A percentile compares a stretch with the other conserved stretches of the same genome.
Evolutionary conservation across 495 filamentous ascomycete genomes (phyloP).

Genomic region (Penicillium soppii): DNA sequence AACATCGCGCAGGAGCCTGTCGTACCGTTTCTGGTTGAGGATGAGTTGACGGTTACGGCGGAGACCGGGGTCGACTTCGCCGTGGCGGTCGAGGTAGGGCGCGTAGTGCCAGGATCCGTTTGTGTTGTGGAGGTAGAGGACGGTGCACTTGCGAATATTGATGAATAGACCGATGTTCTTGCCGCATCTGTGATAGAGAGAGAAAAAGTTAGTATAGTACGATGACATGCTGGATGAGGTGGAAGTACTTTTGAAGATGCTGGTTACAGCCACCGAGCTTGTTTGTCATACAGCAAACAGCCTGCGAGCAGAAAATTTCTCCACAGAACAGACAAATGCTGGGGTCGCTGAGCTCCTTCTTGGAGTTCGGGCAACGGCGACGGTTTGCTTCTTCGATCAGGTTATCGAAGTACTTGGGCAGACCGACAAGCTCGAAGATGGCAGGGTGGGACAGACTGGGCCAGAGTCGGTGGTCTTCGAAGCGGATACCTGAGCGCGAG

Average conservation of each 20-base stretch:
- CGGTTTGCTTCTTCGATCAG: constrained; percentile 88
- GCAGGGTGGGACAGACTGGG: constrained; percentile 72
- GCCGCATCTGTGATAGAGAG: constrained; percentile 72
- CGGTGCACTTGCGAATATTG: constrained; percentile 91
- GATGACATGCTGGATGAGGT: neutral
- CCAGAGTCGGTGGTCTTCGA: constrained; percentile 43
- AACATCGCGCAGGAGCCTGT: constrained; percentile 76
- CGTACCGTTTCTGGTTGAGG: constrained; percentile 90
- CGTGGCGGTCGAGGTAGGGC: constrained; percentile 93
- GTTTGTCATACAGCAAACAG: constrained; percentile 79
- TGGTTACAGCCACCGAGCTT: constrained; percentile 83
- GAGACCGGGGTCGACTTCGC: constrained; percentile 85
- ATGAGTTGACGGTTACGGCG: constrained; percentile 82
- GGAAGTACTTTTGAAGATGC: constrained; percentile 72
- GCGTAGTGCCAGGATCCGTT: constrained; percentile 83
- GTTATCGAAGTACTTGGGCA: constrained; percentile 89
- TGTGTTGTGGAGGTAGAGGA: constrained; percentile 79
- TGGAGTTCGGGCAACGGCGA: constrained; percentile 80
- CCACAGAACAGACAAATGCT: constrained; percentile 93
- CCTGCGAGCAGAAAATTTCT: constrained; percentile 92
- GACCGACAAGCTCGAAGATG: constrained; percentile 89
- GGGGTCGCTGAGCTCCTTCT: constrained; percentile 86
- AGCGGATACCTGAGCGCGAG: constrained; percentile 42
- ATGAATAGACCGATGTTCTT: constrained; percentile 87
- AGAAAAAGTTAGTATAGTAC: constrained; percentile 10